A percentile compares a stretch with the other conserved stretches of the same genome.
phyloP scores from a whole-genome alignment of 2,329 filamentous ascomycete species.

The Neofusicoccum laricinum region DNA sequence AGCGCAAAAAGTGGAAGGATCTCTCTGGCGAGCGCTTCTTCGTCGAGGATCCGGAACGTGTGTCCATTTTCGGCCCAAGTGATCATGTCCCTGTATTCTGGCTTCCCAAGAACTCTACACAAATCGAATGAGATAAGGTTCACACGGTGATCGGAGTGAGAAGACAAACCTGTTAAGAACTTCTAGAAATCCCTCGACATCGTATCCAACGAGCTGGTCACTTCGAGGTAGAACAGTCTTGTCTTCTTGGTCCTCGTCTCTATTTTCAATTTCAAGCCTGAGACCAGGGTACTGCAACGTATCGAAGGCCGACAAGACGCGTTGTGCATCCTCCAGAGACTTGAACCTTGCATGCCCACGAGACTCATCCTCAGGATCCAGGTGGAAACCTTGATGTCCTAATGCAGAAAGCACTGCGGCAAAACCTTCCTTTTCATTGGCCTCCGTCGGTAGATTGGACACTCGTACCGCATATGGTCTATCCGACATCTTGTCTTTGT shows the following conservation, averaged over 20 bases:
- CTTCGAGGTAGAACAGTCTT: not conserved
- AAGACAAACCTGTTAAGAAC: conserved; percentile 26
- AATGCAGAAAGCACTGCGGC: not conserved
- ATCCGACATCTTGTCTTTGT: not conserved
- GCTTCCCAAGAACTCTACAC: not conserved
- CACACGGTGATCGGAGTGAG: too few relatives aligned
- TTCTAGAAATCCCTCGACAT: not conserved
- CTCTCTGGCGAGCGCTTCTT: not conserved
- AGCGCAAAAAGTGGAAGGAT: not conserved
- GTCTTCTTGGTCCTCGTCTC: not conserved
- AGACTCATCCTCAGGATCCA: not conserved
- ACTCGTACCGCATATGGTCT: not conserved
- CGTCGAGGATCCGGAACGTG: not conserved
- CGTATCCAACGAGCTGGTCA: not conserved
- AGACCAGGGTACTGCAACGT: conserved; percentile 21
- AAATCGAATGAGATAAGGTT: not conserved
- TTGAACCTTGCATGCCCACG: conserved; percentile 24
- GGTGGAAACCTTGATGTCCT: not conserved
- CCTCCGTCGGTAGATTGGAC: not conserved
- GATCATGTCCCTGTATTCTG: not conserved
- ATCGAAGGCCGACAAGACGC: conserved; percentile 23
- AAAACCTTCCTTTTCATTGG: not conserved
- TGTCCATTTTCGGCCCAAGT: not conserved
- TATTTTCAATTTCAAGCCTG: not conserved
- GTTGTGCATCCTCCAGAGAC: conserved; percentile 17